These are phyloP conservation scores for Plectranthus barbatus DNA, from an alignment of 257 asterid species.

Conservation along the genomic window DNA sequence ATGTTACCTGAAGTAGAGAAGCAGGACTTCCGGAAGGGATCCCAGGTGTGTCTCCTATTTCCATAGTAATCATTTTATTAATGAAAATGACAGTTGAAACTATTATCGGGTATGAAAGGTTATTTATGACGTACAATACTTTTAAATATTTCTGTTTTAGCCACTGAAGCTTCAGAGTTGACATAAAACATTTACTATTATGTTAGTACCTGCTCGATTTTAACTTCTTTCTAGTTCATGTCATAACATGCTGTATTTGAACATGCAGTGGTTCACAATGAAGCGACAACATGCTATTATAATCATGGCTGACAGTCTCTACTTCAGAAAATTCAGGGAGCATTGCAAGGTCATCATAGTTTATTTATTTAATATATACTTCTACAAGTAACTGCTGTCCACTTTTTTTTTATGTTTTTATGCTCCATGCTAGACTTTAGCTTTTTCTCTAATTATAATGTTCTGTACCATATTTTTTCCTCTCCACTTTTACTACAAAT, in stretches of 20 bases:
- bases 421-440: neutral
- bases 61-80: neutral
- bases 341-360: constrained; percentile 61
- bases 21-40: constrained; percentile 90
- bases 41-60: constrained; percentile 61
- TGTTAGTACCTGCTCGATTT: constrained; percentile 4
- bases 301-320: constrained; percentile 80
- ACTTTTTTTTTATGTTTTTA: neutral
- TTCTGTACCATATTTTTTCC: neutral
- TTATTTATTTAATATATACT: constrained; percentile 6
- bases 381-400: constrained; percentile 12
- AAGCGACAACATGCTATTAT: constrained; percentile 88
- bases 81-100: neutral
- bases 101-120: neutral
- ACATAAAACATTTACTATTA: neutral
- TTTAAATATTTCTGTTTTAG: neutral
- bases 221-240: constrained; percentile 9
- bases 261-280: constrained; percentile 97
- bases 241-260: constrained; percentile 12
- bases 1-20: constrained; percentile 96
- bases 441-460: neutral
- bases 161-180: constrained; percentile 5
- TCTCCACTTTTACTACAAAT: no score
- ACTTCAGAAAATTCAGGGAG: constrained; percentile 79
- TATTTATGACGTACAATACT: neutral